Percentiles rank a stretch among this genome's conserved stretches.
phyloP scores from a whole-genome alignment of 768 basidiomycete species.

The Mycena capillaripes region DNA sequence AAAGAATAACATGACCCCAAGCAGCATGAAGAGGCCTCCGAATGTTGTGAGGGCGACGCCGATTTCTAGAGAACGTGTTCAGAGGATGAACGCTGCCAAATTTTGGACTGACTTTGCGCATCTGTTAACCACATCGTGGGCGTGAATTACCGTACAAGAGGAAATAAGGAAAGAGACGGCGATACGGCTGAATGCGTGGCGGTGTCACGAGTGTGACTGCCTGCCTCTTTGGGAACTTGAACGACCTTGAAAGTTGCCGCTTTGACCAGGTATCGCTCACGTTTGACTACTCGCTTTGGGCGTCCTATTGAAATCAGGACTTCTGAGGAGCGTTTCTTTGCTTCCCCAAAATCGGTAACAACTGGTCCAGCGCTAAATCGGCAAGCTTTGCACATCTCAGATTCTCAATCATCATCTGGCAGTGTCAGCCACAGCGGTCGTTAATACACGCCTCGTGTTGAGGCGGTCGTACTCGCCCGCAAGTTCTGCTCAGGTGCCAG shows the following conservation, averaged over 20 bases:
- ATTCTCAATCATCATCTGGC: too few species aligned
- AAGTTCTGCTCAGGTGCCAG: too few species aligned
- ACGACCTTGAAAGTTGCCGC: not conserved
- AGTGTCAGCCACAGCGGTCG: too few species aligned
- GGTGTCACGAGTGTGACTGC: not conserved
- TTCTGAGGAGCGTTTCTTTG: not conserved
- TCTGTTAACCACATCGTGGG: slow-evolving; percentile 75
- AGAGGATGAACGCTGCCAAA: not conserved
- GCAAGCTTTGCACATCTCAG: too few species aligned
- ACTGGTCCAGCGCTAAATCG: too few species aligned
- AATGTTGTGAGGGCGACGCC: slow-evolving; percentile 97
- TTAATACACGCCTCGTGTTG: too few species aligned
- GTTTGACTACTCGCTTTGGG: too few species aligned
- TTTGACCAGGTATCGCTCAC: not conserved
- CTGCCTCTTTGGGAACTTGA: not conserved
- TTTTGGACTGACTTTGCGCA: slow-evolving; percentile 66
- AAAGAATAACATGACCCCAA: slow-evolving; percentile 96
- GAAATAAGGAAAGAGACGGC: not conserved
- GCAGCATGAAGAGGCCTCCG: slow-evolving; percentile 94
- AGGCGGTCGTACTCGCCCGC: too few species aligned
- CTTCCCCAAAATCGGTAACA: too few species aligned
- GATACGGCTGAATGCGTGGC: slow-evolving; percentile 7
- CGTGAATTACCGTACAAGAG: slow-evolving; percentile 11
- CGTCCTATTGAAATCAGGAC: not conserved
- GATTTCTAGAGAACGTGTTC: slow-evolving; percentile 74